phyloP scores from a whole-genome alignment of 192 early-diverging fungal species.

The Pecoramyces ruminantium region DNA sequence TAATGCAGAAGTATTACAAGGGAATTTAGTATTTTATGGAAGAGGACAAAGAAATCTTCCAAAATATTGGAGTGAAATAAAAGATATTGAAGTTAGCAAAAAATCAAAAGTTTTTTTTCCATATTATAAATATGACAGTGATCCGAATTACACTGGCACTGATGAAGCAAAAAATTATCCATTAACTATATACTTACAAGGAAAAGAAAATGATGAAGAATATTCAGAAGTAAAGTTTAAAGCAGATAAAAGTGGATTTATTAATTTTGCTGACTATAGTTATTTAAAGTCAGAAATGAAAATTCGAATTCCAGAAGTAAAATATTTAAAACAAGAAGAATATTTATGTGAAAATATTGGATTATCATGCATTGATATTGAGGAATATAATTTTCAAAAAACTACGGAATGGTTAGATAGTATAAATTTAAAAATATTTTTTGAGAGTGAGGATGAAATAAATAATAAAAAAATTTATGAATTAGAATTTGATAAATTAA shows the following conservation, averaged over 20 bases:
- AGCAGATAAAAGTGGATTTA: background rate
- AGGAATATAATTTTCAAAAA: background rate
- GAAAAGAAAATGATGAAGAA: background rate
- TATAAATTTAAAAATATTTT: background rate
- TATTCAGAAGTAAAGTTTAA: background rate
- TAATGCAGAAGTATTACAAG: background rate
- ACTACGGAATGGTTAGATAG: background rate
- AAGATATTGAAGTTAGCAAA: background rate
- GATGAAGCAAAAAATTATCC: background rate
- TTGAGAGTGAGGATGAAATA: background rate
- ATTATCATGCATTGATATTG: background rate
- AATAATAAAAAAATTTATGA: background rate
- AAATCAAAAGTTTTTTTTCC: background rate
- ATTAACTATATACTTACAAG: background rate
- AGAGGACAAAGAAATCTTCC: background rate
- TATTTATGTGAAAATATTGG: background rate
- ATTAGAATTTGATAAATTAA: background rate
- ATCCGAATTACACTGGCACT: background rate
- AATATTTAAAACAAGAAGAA: background rate
- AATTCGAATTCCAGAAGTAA: background rate
- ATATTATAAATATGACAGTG: background rate
- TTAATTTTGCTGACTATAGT: background rate
- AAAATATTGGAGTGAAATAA: background rate
- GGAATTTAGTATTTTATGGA: background rate
- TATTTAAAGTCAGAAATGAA: background rate